Base-by-base conservation (phyloP, 805 yeast species). In the Ogataea pini region DNA sequence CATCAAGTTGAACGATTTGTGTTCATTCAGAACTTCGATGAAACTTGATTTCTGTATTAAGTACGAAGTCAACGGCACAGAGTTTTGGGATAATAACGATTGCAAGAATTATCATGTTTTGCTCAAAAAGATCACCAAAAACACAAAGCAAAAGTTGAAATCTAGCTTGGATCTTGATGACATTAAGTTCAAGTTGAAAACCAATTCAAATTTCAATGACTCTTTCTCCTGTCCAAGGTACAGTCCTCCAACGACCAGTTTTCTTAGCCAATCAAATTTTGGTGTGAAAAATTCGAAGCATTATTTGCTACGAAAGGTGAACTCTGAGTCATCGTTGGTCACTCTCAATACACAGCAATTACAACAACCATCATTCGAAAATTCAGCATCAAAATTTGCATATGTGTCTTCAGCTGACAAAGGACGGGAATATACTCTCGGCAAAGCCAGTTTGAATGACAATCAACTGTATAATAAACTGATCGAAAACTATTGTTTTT, bases 61-160 rank as follows among this genome's bases (percentile, higher is more conserved):
- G 46, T 74, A 68, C 52, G 65, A 68, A 44, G 66, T 69, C 16
- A 54, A 55, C 45, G 68, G 67, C 12, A 22, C 40, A 3, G 56
- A 53, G 7, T 72, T 49, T 50, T 74, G 76, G 73, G 78, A 74
- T 55, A 74, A 68, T 58, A 73, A 74, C 53, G 51, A 63, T 27
- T 53, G 55, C 12, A 58, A 61, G 25, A 72, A 74, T 51, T 74
- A 68, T 50, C 65, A 64, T 46, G 63, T 81, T 17, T 47, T 56
- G 12, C 60, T 75, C 47, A 63, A 60, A 36, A 65, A 67, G 38
- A 49, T 42, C 19, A 42, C 40, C n/a, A 46, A 48, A n/a, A 27
- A 33, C 17, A 36, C 37, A 7, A 45, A 47, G 25, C 41, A 54
- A n/a, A 36, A 34, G 29, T 22, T 18, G 22, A 39, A 25, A 10